These are phyloP conservation scores for Dioscorea zingiberensis DNA, from an alignment of 106 monocot species.

Conservation along the genomic window DNA sequence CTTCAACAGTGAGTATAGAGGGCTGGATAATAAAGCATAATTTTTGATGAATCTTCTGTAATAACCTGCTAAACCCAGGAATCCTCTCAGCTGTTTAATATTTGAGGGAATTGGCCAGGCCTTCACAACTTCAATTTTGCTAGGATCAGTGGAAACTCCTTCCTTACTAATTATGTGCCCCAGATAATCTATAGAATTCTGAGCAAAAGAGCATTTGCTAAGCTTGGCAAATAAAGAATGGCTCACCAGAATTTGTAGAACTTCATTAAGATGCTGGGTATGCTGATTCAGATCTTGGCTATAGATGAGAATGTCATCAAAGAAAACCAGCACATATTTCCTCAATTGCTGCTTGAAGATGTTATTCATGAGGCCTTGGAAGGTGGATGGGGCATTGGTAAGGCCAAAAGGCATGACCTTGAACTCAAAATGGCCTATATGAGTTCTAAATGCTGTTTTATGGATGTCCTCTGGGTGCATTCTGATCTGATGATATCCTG, in stretches of 20 bases:
- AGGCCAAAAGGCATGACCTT: no score
- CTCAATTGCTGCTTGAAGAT: no score
- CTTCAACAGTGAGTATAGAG: not conserved
- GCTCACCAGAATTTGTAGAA: not conserved
- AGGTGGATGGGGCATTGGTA: no score
- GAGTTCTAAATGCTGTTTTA: not conserved
- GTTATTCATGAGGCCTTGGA: no score
- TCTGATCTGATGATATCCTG: not conserved
- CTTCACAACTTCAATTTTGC: not conserved
- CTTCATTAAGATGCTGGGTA: not conserved
- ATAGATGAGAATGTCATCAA: not conserved
- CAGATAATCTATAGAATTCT: not conserved
- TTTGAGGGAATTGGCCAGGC: not conserved
- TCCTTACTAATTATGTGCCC: not conserved
- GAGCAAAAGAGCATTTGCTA: not conserved
- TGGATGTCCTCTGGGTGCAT: not conserved
- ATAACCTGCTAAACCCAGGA: conserved; percentile 9
- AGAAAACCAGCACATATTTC: no score
- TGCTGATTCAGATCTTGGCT: not conserved
- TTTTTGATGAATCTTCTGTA: not conserved
- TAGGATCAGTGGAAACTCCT: not conserved
- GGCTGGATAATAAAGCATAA: not conserved
- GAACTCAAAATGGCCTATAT: no score
- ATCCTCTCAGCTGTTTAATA: not conserved
- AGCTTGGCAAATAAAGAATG: not conserved